Conservation (phyloP, 305 asterid genomes). For the Fraxinus greggii region DNA sequence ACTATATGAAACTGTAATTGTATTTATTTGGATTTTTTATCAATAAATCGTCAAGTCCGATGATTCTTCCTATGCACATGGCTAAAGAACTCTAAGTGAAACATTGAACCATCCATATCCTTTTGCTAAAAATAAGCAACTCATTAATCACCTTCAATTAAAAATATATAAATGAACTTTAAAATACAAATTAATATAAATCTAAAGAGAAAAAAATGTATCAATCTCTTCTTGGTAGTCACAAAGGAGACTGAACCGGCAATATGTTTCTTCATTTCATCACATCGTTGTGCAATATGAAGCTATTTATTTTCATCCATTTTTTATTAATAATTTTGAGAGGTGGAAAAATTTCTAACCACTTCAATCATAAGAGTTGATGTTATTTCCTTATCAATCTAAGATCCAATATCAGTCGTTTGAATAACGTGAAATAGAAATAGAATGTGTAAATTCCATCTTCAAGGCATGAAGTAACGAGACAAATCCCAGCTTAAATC, state of each 20-base stretch:
- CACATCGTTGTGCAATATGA: not conserved
- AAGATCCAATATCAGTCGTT: not conserved
- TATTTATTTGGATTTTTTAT: too few species aligned
- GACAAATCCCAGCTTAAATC: slow-evolving; percentile 85
- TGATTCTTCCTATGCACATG: not conserved
- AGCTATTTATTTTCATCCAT: not conserved
- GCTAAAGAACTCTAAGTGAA: not conserved
- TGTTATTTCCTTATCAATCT: not conserved
- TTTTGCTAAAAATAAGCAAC: not conserved
- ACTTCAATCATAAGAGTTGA: not conserved
- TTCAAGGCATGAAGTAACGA: slow-evolving; percentile 43
- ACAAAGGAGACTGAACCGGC: not conserved
- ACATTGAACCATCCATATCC: not conserved
- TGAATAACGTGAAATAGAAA: not conserved
- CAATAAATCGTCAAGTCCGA: not conserved
- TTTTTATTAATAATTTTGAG: not conserved
- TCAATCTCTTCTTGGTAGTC: not conserved
- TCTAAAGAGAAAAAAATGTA: not conserved
- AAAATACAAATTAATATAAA: too few species aligned
- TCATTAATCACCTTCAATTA: not conserved
- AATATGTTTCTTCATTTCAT: not conserved
- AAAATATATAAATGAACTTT: not conserved
- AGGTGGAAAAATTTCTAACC: not conserved
- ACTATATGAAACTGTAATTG: not conserved
- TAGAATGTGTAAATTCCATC: not conserved